phyloP scores from a whole-genome alignment of 176 grass and related monocot species.

The Phragmites australis region DNA sequence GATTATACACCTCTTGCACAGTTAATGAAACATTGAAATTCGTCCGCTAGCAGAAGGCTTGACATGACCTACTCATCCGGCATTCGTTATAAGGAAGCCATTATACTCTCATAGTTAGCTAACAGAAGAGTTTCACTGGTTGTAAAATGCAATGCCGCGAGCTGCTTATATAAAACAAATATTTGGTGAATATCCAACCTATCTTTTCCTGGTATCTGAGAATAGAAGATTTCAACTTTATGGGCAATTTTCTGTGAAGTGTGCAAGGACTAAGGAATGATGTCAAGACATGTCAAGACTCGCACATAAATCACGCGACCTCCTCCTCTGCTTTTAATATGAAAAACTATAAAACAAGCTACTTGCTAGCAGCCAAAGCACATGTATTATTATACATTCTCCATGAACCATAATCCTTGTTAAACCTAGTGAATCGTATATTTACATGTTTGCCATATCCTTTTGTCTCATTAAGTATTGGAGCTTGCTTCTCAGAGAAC shows the following conservation, averaged over 20 bases:
- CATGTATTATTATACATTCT: not conserved
- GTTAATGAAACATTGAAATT: constrained; percentile 1
- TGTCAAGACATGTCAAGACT: not conserved
- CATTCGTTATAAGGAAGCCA: not conserved
- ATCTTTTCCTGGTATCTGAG: not conserved
- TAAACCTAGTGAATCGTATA: not conserved
- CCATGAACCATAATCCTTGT: not conserved
- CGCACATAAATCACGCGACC: not conserved
- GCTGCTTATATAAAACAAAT: not conserved
- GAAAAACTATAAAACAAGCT: not conserved
- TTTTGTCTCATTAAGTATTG: not conserved
- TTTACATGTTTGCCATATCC: not conserved
- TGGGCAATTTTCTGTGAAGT: not conserved
- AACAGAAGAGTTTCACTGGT: not conserved
- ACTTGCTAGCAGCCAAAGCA: not conserved
- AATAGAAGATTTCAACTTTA: not conserved
- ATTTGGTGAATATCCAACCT: not conserved
- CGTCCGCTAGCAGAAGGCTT: not conserved
- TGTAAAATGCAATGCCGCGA: not conserved
- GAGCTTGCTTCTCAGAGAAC: not conserved
- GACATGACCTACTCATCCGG: not conserved
- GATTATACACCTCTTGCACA: not conserved
- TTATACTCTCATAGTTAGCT: not conserved
- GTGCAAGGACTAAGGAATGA: not conserved
- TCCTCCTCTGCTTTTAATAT: not conserved